These are phyloP conservation scores for Paecilomyces fulvus DNA, from an alignment of 2,329 filamentous ascomycete genomes.

Conservation along the genomic window DNA sequence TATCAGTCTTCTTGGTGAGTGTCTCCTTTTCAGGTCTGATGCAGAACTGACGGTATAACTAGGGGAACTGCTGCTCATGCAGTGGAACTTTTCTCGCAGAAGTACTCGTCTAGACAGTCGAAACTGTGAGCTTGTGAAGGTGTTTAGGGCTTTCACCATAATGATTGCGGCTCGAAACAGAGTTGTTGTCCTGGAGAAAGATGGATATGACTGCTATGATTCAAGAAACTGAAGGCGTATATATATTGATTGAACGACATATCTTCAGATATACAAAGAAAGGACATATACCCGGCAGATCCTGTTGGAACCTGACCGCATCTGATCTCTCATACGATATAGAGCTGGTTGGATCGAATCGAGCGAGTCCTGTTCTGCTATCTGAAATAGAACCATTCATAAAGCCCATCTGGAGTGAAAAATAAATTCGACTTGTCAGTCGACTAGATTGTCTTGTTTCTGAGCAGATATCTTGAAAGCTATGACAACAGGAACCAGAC, in stretches of 20 bases:
- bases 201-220: background rate
- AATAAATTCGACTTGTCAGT: background rate
- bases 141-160: background rate
- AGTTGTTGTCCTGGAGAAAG: too few species aligned
- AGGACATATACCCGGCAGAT: too few species aligned
- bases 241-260: background rate
- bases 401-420: background rate
- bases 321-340: background rate
- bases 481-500: background rate
- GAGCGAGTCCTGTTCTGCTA: background rate
- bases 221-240: background rate
- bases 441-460: background rate
- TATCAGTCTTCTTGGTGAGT: conserved; percentile 1
- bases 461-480: background rate
- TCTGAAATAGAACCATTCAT: background rate
- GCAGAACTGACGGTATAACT: background rate
- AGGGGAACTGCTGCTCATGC: conserved; percentile 1
- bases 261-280: too few species aligned
- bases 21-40: background rate
- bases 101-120: conserved; percentile 1
- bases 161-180: background rate
- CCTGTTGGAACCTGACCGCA: background rate
- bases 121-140: background rate
- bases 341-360: background rate
- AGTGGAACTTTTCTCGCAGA: conserved; percentile 1